Percentiles rank a stretch among this genome's conserved stretches.
These are phyloP conservation scores for Candida michaelii DNA, from an alignment of 805 yeast genomes.

Conservation along the genomic window DNA sequence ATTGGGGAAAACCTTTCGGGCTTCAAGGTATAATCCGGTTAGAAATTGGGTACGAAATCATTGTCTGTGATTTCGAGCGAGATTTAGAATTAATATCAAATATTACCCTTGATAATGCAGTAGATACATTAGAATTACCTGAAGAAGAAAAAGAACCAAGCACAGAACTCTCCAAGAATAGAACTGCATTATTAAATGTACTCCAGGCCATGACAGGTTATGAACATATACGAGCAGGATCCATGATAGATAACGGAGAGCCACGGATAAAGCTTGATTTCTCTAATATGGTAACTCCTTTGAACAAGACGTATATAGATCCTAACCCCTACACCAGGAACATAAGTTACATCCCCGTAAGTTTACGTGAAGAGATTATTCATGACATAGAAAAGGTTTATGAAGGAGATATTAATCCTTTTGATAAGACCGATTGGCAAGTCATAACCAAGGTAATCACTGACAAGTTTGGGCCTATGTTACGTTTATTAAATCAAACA, in stretches of 20 bases:
- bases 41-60: constrained; percentile 62
- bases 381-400: constrained; percentile 31
- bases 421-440: constrained; percentile 48
- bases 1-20: constrained; percentile 54
- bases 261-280: constrained; percentile 50
- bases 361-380: constrained; percentile 31
- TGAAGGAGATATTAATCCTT: constrained; percentile 35
- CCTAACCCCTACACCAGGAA: constrained; percentile 50
- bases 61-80: constrained; percentile 58
- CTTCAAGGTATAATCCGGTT: constrained; percentile 59
- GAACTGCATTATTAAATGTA: constrained; percentile 3
- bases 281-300: constrained; percentile 51
- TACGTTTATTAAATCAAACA: constrained; percentile 42
- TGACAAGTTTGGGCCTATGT: constrained; percentile 52
- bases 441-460: constrained; percentile 47
- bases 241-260: constrained; percentile 48
- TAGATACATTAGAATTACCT: constrained; percentile 35
- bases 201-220: constrained; percentile 7
- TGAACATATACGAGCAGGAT: constrained; percentile 37
- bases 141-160: constrained; percentile 34
- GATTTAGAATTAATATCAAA: constrained; percentile 48
- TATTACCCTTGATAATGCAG: constrained; percentile 36
- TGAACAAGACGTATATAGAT: constrained; percentile 49
- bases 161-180: constrained; percentile 5
- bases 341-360: constrained; percentile 23